These are phyloP conservation scores for Boletus coccyginus DNA, from an alignment of 768 basidiomycete species.

Conservation along the genomic window DNA sequence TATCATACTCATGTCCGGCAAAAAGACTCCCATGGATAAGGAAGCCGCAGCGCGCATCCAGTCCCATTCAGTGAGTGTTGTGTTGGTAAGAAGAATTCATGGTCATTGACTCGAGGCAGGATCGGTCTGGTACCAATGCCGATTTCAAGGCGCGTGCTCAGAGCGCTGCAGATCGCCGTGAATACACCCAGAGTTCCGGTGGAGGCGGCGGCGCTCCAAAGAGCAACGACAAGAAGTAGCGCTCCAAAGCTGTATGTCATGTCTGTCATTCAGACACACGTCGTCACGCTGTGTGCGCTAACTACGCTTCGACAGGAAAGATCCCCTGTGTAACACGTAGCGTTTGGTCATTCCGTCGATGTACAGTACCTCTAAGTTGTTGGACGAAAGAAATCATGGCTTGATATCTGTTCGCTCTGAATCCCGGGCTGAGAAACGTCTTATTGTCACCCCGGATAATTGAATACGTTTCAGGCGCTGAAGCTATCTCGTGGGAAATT, in stretches of 20 bases:
- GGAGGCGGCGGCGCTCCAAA: neutral
- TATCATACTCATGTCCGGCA: neutral
- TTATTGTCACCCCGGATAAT: neutral
- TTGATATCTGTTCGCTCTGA: neutral
- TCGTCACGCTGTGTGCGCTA: neutral
- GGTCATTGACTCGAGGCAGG: neutral
- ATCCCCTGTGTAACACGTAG: neutral
- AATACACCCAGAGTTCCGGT: neutral
- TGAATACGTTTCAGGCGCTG: too few species aligned
- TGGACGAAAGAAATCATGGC: neutral
- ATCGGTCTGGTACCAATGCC: neutral
- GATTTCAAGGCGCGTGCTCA: conserved; percentile 9
- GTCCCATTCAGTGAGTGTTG: conserved; percentile 3
- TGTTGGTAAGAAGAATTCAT: neutral
- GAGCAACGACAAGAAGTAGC: neutral
- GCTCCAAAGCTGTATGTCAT: neutral
- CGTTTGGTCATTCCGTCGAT: neutral
- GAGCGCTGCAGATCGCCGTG: conserved; percentile 6
- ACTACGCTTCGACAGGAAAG: neutral
- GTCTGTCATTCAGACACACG: neutral
- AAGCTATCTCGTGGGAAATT: neutral
- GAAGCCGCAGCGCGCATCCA: conserved; percentile 5
- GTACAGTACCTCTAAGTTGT: neutral
- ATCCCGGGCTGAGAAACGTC: neutral
- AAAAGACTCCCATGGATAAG: conserved; percentile 6